Conservation (phyloP, 78 protist genomes). For the Dictyostelium discoideum region DNA sequence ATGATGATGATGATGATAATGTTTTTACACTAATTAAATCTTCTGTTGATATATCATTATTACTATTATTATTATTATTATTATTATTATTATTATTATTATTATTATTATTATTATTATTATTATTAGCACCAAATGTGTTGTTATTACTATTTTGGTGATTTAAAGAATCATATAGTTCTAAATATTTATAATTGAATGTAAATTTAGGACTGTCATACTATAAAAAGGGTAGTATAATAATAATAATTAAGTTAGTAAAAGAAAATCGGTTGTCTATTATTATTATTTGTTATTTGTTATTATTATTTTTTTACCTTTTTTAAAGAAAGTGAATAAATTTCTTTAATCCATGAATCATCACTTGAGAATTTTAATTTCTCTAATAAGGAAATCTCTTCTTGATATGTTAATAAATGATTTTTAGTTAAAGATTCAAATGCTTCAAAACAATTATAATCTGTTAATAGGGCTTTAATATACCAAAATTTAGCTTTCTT, state of each 20-base stretch:
- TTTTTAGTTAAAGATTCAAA: slow-evolving; percentile 45
- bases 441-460: slow-evolving; percentile 64
- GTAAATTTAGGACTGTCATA: slow-evolving; percentile 18
- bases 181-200: neutral
- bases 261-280: neutral
- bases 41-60: neutral
- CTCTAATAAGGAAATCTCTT: slow-evolving; percentile 31
- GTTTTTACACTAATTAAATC: neutral
- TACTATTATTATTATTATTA: neutral
- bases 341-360: slow-evolving; percentile 53
- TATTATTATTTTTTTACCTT: neutral
- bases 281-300: neutral
- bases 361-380: slow-evolving; percentile 11
- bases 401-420: slow-evolving; percentile 46
- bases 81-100: neutral
- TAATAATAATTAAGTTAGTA: neutral
- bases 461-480: slow-evolving; percentile 39
- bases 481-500: slow-evolving; percentile 75
- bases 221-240: neutral
- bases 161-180: neutral
- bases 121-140: neutral
- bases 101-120: neutral
- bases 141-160: neutral
- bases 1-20: no score
- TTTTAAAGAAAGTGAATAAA: slow-evolving; percentile 31